Evolutionary conservation across 805 yeast species (phyloP).

Genomic region (Cyberlindnera galapagoensis): DNA sequence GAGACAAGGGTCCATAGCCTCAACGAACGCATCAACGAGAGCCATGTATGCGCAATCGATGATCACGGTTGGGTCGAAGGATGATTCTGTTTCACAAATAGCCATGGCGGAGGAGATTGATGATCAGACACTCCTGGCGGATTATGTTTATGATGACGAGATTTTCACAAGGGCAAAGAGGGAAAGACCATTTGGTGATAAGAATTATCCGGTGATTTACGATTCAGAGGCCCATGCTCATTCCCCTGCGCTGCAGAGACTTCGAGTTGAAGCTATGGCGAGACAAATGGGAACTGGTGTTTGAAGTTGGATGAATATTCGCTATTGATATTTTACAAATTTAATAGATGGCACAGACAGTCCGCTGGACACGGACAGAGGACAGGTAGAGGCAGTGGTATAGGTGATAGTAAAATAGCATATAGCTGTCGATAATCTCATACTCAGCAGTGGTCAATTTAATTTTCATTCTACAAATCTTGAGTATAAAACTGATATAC

Average conservation of each 20-base stretch:
- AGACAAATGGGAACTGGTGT: no score
- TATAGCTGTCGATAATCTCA: no score
- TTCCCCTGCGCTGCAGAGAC: conserved; percentile 21
- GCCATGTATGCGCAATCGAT: conserved; percentile 22
- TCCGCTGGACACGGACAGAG: no score
- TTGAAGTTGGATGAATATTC: no score
- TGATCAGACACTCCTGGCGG: conserved; percentile 14
- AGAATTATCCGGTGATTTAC: conserved; percentile 36
- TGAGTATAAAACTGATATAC: no score
- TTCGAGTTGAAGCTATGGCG: conserved; percentile 19
- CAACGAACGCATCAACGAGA: conserved; percentile 19
- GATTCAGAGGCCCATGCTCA: conserved; percentile 24
- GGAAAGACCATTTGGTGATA: conserved; percentile 31
- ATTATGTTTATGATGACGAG: conserved; percentile 29
- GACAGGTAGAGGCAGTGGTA: no score
- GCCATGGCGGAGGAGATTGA: conserved; percentile 3
- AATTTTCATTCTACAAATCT: no score
- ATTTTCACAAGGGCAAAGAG: conserved; percentile 28
- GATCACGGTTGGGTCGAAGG: conserved; percentile 15
- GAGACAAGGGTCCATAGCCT: conserved; percentile 16
- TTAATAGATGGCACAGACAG: no score
- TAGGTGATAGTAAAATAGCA: no score
- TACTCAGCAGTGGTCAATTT: no score
- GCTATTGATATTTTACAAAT: no score
- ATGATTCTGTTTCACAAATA: no score